phyloP scores from a whole-genome alignment of 2,329 filamentous ascomycete genomes.

The Aspergillus sp. region DNA sequence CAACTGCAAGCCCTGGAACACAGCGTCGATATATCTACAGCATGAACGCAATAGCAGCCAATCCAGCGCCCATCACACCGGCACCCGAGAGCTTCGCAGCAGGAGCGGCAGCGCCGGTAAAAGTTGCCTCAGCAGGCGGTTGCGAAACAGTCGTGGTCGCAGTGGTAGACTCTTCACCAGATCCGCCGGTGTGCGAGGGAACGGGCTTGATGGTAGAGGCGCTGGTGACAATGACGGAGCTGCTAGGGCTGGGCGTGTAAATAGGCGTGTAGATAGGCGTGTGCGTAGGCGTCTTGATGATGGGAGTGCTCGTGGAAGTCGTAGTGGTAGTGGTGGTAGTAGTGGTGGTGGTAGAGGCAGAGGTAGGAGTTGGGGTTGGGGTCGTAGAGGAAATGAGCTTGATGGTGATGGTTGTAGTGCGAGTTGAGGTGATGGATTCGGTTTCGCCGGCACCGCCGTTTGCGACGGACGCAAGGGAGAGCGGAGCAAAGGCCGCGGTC shows the following conservation, averaged over 20 bases:
- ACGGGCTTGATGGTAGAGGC: slow-evolving; percentile 8
- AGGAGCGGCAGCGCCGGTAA: slow-evolving; percentile 28
- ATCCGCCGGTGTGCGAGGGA: slow-evolving; percentile 6
- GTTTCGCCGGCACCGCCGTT: slow-evolving; percentile 17
- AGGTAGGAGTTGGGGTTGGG: slow-evolving; percentile 20
- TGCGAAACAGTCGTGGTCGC: not conserved
- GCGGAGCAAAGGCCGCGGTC: slow-evolving; percentile 32
- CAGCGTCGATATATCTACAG: slow-evolving; percentile 29
- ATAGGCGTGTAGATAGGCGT: not conserved
- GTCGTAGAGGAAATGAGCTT: slow-evolving; percentile 26
- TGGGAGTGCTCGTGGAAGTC: slow-evolving; percentile 19
- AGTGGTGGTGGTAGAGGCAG: slow-evolving; percentile 20
- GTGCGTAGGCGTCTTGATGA: slow-evolving; percentile 2
- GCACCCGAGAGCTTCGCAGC: slow-evolving; percentile 29
- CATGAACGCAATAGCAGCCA: slow-evolving; percentile 36
- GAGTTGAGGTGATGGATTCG: slow-evolving; percentile 20
- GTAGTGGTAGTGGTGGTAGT: slow-evolving; percentile 11
- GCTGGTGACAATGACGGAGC: not conserved
- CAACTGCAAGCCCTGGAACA: not conserved
- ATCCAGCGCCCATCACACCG: slow-evolving; percentile 35
- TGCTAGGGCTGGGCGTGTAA: not conserved
- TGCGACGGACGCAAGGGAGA: slow-evolving; percentile 31
- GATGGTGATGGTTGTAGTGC: slow-evolving; percentile 36
- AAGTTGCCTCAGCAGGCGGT: slow-evolving; percentile 21
- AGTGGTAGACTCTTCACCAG: slow-evolving; percentile 3